Percentiles rank a stretch among this genome's conserved stretches.
phyloP scores from a whole-genome alignment of 176 grass and related monocot genomes.

The bread wheat (Triticum aestivum) region IWGSC_CS_RefSeq_v2.1 NC_057796.1:317877941-317878440 shows the following conservation, averaged over 20 bases:
- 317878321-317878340: not conserved
- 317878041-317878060: slow-evolving; percentile 28
- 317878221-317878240: slow-evolving; percentile 82
- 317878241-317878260: slow-evolving; percentile 56
- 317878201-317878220: slow-evolving; percentile 53
- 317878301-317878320: not conserved
- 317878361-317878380: slow-evolving; percentile 19
- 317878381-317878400: not conserved
- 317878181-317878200: slow-evolving; percentile 56
- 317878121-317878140: slow-evolving; percentile 41
- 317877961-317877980: no score
- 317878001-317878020: no score
- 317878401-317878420: not conserved
- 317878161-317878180: slow-evolving; percentile 60
- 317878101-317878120: slow-evolving; percentile 35
- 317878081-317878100: slow-evolving; percentile 44
- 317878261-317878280: slow-evolving; percentile 50
- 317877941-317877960: no score
- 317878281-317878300: slow-evolving; percentile 25
- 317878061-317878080: not conserved
- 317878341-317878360: not conserved
- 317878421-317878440: not conserved
- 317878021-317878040: slow-evolving; percentile 15
- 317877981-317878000: no score
- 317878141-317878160: slow-evolving; percentile 47